These are phyloP conservation scores for Yamadazyma insecticola DNA, from an alignment of 805 yeast species.

Conservation along the genomic window DNA sequence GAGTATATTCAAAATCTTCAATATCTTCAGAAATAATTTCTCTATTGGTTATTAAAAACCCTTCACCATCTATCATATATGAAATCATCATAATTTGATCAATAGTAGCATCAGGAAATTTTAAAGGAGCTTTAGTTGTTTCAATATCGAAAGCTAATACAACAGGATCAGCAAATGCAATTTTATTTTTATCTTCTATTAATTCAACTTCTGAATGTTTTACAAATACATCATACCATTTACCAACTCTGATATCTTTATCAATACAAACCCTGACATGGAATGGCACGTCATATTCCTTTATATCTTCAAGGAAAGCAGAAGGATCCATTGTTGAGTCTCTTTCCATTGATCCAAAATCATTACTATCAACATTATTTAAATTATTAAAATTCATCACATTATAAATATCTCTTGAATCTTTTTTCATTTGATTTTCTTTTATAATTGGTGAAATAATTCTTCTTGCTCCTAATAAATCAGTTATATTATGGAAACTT, in stretches of 20 bases:
- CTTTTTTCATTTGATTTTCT: constrained; percentile 58
- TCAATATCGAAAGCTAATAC: constrained; percentile 96
- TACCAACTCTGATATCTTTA: constrained; percentile 80
- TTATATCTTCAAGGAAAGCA: constrained; percentile 67
- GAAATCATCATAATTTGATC: constrained; percentile 99
- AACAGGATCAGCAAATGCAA: constrained; percentile 96
- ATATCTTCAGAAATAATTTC: constrained; percentile 93
- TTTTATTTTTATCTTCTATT: constrained; percentile 61
- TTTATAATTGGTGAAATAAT: constrained; percentile 63
- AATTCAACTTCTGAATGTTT: constrained; percentile 51
- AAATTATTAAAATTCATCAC: constrained; percentile 43
- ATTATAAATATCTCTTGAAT: constrained; percentile 64
- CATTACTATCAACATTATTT: constrained; percentile 23
- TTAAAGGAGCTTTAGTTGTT: constrained; percentile 93
- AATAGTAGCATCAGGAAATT: constrained; percentile 86
- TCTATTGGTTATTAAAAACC: constrained; percentile 87
- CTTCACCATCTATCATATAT: constrained; percentile 98
- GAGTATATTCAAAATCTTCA: constrained; percentile 96
- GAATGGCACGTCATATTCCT: constrained; percentile 95
- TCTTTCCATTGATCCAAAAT: too few relatives aligned
- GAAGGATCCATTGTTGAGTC: constrained; percentile 45
- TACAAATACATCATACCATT: constrained; percentile 85
- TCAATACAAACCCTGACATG: constrained; percentile 97
- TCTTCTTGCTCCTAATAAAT: constrained; percentile 71
- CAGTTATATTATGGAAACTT: constrained; percentile 68